phyloP scores from a whole-genome alignment of 495 filamentous ascomycete genomes.

The Penicillium dipodomyicola region DNA sequence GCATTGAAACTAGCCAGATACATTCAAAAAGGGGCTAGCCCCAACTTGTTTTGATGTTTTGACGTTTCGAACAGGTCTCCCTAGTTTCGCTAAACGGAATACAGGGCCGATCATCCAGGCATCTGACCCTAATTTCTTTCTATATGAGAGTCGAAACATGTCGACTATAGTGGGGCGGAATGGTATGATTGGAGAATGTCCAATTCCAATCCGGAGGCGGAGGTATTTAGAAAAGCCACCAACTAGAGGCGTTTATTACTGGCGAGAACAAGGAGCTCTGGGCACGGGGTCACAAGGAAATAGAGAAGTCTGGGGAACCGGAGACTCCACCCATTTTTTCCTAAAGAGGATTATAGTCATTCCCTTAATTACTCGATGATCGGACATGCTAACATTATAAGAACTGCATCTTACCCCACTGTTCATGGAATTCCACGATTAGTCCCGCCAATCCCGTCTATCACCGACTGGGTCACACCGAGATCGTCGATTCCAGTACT shows the following conservation, averaged over 20 bases:
- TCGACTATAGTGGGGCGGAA: neutral
- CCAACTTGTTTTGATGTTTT: neutral
- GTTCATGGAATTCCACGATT: neutral
- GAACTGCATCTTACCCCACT: conserved; percentile 19
- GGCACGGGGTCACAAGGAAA: conserved; percentile 19
- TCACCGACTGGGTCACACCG: conserved; percentile 2
- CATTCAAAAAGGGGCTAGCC: conserved; percentile 2
- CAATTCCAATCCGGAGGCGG: conserved; percentile 30
- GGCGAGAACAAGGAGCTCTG: conserved; percentile 9
- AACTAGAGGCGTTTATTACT: conserved; percentile 14
- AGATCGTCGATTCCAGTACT: neutral
- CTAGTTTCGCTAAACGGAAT: conserved; percentile 7
- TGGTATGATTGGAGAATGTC: conserved; percentile 24
- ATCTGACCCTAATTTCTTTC: conserved; percentile 17
- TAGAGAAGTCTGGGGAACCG: conserved; percentile 17
- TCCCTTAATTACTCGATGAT: conserved; percentile 4
- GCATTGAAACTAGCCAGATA: conserved; percentile 1
- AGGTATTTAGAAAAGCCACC: conserved; percentile 25
- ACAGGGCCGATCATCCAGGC: conserved; percentile 23
- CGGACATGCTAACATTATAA: conserved; percentile 21
- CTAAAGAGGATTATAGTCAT: conserved; percentile 7
- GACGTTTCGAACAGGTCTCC: neutral
- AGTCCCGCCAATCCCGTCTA: conserved; percentile 3
- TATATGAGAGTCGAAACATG: conserved; percentile 9
- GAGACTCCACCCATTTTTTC: conserved; percentile 15